Evolutionary conservation across 2,329 filamentous ascomycete genomes (phyloP), one percentile per base, ranked within the genome.

Genomic region (Aspergillus pseudonomiae): DNA sequence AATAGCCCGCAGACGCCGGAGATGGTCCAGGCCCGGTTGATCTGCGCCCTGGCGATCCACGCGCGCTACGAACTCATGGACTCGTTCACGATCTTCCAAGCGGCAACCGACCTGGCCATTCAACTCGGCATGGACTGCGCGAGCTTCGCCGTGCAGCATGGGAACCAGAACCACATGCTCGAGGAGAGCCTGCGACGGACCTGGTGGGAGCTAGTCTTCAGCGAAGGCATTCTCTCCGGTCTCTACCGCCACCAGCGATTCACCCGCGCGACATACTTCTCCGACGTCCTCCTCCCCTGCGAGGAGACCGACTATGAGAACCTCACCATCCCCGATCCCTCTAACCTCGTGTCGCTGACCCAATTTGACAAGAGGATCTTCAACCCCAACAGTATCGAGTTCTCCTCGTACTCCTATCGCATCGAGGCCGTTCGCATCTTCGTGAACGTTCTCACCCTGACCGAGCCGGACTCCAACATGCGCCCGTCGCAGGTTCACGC

Each of bases 191-290:
- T 28, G 19, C 43, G 57, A 6, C 43, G 57, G 39, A 60, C 57
- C 4, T 60, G 57, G 57, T 60, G 57, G 57, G 57, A 60, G 57
- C 43, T 60, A 7, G 32, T 39, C 45, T 39, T 60, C 11, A n/a
- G 32, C 16, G 57, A 54, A 14, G 57, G 57, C n/a, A 52, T 52
- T 6, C 28, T 60, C 30, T 39, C 57, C n/a, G 57, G 19, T 12
- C n/a, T 59, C 14, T 59, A 48, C 28, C 57, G 43, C 14, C 24
- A 39, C 12, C 41, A 50, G 32, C 28, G 45, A 6, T 59, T 59
- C 9, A 21, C 48, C 2, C 45, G 43, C 12, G 36, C 32, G 26
- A 52, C 45, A 2, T 48, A 50, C 14, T 46, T 48, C 32, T 59
- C 43, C 16, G 57, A 59, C 21, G 45, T 59, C 45, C 45, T 26